Evolutionary conservation across 331 rosid genomes (phyloP), one percentile per base, ranked within the genome.

Genomic region (Rosa hybrid): DNA sequence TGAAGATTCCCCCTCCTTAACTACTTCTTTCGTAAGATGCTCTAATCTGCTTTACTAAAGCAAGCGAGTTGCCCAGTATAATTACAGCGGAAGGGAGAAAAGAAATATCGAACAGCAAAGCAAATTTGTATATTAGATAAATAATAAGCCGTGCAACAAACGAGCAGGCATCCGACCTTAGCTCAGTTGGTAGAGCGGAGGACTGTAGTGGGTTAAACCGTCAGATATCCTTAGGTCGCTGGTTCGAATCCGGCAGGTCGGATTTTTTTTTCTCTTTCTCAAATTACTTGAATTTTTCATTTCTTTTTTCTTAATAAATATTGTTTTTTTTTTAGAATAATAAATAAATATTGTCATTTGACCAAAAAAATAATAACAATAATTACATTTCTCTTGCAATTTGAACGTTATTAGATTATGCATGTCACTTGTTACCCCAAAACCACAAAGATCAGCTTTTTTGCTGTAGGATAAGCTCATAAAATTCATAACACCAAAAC

Each of bases 161-260:
- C 0, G 1, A 17, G 82, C 4, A 80, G 64, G 12, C 5, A 65
- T 30, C 46, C 46, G 71, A 65, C 71, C 71, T 34, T 65, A 65
- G 21, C 71, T 65, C 71, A 30, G 71, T 65, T 65, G 71, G 71
- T 65, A 65, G 71, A 65, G 46, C 71, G 71, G 71, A 62, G 68
- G 41, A 21, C 45, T 30, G 46, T 65, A 34, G 71, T 48, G 44
- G 69, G 7, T 2, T 10, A 5, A 0, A 3, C 13, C 21, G 7
- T 63, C 14, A 48, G 42, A 14, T 12, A 72, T 77, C 82, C 83
- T 86, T 50, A 67, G 68, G 80, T 74, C 77, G 49, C 49, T 63
- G 68, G 79, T 76, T 89, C 90, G 88, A 91, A 89, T 89, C 92
- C 88, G 88, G 90, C 72, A 86, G 91, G 91, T 89, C 89, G 92